Evolutionary conservation across 176 grass and related monocot genomes (phyloP), one percentile per base, ranked within the genome.

Genomic region (Hsuehochloa calcarea): DNA sequence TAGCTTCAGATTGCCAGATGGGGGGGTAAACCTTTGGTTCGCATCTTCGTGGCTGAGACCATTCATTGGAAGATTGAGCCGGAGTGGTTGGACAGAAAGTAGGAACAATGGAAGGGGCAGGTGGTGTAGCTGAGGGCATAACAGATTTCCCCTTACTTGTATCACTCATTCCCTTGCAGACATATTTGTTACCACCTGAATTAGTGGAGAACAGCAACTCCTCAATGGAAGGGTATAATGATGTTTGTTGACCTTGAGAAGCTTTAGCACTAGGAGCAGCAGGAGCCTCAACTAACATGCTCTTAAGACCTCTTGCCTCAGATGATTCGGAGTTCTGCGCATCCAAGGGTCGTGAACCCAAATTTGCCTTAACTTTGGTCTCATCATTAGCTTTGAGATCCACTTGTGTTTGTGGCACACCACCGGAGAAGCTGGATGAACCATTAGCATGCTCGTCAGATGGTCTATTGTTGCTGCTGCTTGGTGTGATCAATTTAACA

Each of bases 121-220:
- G 52, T 19, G 59, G 64, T n/a, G 52, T 27, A 51, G 38, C 35
- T 19, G 79, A 75, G 10, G 81, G 54, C 80, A 81, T 63, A 10
- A 80, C 86, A 89, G 89, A 64, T 86, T 86, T 94, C 4, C 89
- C 92, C 74, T 86, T 89, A 16, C 61, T 72, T 54, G 59, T n/a
- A 85, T 83, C 78, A 49, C 0, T 58, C 75, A 46, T 79, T 55
- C 63, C 82, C 37, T 88, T 91, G 70, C 52, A 31, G 17, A 67
- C 49, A 38, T 63, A 68, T 16, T 61, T 89, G 69, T 89, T 77
- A 34, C 13, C 83, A 34, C 69, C 69, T 54, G 50, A 56, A 80
- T 26, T 69, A 31, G 40, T 4, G 40, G 89, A 59, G 17, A 84
- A 91, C 47, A 87, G 31, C 68, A 87, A 50, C 9, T 84, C 80